phyloP scores from a whole-genome alignment of 306 rosid species.

The Vigna angularis region DNA sequence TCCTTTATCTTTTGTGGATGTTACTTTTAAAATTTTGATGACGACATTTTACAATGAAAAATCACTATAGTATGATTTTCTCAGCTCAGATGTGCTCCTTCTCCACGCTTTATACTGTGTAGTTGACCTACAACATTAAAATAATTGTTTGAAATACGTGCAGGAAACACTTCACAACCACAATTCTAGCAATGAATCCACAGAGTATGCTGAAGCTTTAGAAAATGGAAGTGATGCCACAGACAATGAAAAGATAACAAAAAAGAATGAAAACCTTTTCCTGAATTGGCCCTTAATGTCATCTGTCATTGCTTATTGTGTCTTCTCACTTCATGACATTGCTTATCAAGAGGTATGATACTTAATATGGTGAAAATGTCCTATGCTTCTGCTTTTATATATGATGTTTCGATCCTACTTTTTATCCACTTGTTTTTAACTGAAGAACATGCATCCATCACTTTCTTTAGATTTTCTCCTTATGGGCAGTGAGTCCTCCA shows the following conservation, averaged over 20 bases:
- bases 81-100: too few relatives aligned
- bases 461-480: slow-evolving; percentile 71
- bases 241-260: slow-evolving; percentile 25
- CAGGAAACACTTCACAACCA: slow-evolving; percentile 94
- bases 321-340: slow-evolving; percentile 81
- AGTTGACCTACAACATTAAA: too few relatives aligned
- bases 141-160: not conserved
- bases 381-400: not conserved
- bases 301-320: slow-evolving; percentile 66
- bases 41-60: not conserved
- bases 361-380: not conserved
- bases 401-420: not conserved
- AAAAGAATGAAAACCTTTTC: slow-evolving; percentile 62
- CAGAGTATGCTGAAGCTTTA: slow-evolving; percentile 49
- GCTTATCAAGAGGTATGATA: slow-evolving; percentile 83
- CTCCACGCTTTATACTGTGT: not conserved
- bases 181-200: slow-evolving; percentile 28
- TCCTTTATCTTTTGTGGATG: not conserved
- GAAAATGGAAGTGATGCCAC: slow-evolving; percentile 52
- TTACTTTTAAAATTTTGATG: not conserved
- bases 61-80: too few relatives aligned
- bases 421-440: not conserved
- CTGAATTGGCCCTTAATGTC: slow-evolving; percentile 94
- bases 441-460: slow-evolving; percentile 2
- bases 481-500: slow-evolving; percentile 82